These are phyloP conservation scores for Amanita subjunquillea DNA, from an alignment of 768 basidiomycete genomes.

Conservation along the genomic window DNA sequence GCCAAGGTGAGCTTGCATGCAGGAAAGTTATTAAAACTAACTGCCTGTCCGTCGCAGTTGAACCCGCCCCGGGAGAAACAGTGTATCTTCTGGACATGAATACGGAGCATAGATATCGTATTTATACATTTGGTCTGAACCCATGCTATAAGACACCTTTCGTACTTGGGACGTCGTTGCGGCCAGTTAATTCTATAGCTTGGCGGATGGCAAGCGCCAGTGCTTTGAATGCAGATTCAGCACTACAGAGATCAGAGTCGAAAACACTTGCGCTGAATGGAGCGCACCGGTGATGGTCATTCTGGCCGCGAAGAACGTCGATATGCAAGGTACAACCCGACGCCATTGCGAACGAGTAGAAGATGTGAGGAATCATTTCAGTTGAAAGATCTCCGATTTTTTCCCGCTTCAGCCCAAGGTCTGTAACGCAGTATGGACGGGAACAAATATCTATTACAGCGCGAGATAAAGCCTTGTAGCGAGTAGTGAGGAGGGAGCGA, in stretches of 20 bases:
- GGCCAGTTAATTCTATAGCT: conserved; percentile 86
- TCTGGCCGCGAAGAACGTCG: conserved; percentile 89
- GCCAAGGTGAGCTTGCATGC: conserved; percentile 45
- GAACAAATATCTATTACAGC: conserved; percentile 99
- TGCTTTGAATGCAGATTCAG: conserved; percentile 98
- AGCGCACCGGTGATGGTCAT: conserved; percentile 91
- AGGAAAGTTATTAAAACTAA: neutral
- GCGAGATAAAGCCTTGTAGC: conserved; percentile 73
- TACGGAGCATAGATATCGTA: neutral
- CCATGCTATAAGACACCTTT: conserved; percentile 72
- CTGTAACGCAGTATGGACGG: conserved; percentile 89
- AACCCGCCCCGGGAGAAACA: conserved; percentile 75
- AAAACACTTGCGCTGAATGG: neutral
- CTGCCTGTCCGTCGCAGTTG: conserved; percentile 31
- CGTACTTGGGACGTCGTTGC: conserved; percentile 88
- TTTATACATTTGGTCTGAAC: neutral
- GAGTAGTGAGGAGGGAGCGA: conserved; percentile 3
- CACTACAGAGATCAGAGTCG: conserved; percentile 33
- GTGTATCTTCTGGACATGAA: conserved; percentile 72
- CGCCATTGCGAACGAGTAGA: conserved; percentile 96
- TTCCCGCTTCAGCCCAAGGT: conserved; percentile 79
- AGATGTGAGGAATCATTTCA: conserved; percentile 97
- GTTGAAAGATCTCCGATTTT: conserved; percentile 93
- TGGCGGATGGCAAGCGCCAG: conserved; percentile 90
- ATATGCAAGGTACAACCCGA: conserved; percentile 91